phyloP scores from a whole-genome alignment of 208 protist species.

The Giardia duodenalis region DNA sequence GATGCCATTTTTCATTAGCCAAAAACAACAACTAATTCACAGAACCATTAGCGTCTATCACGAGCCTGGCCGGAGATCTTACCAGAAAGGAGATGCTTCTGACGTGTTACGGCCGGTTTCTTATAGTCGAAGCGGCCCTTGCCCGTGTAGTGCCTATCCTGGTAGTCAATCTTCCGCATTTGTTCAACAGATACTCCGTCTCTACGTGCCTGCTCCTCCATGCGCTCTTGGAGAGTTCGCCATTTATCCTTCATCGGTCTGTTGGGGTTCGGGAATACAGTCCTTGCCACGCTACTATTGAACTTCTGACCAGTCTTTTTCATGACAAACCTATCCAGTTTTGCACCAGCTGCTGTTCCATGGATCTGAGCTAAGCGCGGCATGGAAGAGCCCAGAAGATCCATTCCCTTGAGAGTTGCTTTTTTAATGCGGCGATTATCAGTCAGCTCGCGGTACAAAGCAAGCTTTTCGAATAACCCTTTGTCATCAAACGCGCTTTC shows the following conservation, averaged over 20 bases:
- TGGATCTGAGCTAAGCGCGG: background rate
- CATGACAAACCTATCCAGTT: background rate
- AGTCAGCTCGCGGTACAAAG: slow-evolving; percentile 5
- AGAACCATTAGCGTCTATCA: slow-evolving; percentile 59
- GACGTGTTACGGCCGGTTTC: background rate
- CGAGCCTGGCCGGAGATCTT: slow-evolving; percentile 70
- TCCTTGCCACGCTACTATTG: background rate
- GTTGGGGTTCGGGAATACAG: background rate
- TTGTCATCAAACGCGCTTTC: slow-evolving; percentile 71
- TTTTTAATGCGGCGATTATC: background rate
- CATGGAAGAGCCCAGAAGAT: background rate
- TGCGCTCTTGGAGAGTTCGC: background rate
- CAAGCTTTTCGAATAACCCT: slow-evolving; percentile 41
- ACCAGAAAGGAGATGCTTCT: slow-evolving; percentile 90
- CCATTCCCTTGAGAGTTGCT: background rate
- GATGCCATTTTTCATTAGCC: no score
- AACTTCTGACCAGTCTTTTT: background rate
- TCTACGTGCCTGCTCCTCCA: background rate
- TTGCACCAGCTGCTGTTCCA: background rate
- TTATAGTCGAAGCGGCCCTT: background rate
- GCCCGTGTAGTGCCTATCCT: background rate
- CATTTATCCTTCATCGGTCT: background rate
- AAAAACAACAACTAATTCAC: no score
- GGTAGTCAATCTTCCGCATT: background rate
- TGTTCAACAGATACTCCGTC: background rate